These are phyloP conservation scores for Globisporangium perplexum DNA, from an alignment of 352 stramenopile species.

Conservation along the genomic window DNA sequence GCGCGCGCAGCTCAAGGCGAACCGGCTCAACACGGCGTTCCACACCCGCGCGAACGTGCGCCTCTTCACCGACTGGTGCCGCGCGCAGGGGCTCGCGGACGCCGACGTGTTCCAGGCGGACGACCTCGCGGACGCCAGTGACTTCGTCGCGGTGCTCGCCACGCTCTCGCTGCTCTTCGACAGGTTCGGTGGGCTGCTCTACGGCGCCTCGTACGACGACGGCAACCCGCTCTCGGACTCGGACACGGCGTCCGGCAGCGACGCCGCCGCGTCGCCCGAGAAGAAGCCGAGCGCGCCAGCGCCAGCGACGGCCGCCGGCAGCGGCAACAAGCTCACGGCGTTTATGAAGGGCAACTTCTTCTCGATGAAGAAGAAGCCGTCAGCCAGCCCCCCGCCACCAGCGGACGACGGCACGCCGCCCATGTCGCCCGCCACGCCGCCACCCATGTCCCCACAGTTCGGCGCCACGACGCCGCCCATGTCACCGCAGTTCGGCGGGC, in stretches of 20 bases:
- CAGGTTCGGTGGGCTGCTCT: conserved; percentile 54
- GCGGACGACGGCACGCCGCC: conserved; percentile 49
- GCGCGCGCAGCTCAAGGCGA: conserved; percentile 68
- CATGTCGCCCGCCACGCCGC: conserved; percentile 40
- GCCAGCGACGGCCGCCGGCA: conserved; percentile 19
- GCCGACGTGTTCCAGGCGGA: conserved; percentile 75
- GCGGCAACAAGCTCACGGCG: conserved; percentile 64
- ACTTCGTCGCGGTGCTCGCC: conserved; percentile 56
- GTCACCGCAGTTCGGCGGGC: conserved; percentile 6
- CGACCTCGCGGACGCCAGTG: conserved; percentile 61
- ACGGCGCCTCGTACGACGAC: conserved; percentile 25
- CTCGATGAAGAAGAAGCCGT: conserved; percentile 59
- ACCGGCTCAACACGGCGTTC: conserved; percentile 87
- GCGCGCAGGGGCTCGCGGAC: conserved; percentile 56
- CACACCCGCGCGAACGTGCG: conserved; percentile 84
- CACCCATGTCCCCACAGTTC: conserved; percentile 43
- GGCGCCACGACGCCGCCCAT: conserved; percentile 16
- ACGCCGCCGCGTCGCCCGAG: conserved; percentile 40
- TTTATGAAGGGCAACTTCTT: conserved; percentile 84
- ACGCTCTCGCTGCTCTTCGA: conserved; percentile 86
- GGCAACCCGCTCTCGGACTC: conserved; percentile 61
- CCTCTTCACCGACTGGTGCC: conserved; percentile 80
- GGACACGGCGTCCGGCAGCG: conserved; percentile 60
- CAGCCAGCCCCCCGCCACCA: conserved; percentile 16
- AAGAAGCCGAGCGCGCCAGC: conserved; percentile 37